These are phyloP conservation scores for Talaromyces funiculosus DNA, from an alignment of 2,329 filamentous ascomycete genomes.

Conservation along the genomic window DNA sequence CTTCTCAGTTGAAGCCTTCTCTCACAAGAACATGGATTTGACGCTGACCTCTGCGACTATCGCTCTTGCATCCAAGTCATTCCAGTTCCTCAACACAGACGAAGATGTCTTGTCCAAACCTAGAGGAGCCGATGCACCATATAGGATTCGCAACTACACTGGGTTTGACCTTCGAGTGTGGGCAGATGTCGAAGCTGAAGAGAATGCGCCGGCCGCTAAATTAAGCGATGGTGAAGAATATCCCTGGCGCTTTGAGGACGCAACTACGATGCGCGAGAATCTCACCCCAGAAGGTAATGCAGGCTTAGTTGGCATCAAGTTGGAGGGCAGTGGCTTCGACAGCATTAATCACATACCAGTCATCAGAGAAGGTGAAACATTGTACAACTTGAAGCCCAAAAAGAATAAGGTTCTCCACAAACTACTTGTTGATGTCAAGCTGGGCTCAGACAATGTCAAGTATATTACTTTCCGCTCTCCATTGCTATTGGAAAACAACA, in stretches of 20 bases:
- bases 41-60: constrained; percentile 92
- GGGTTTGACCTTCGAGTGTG: constrained; percentile 85
- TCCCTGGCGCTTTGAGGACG: constrained; percentile 95
- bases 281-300: constrained; percentile 76
- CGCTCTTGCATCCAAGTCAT: constrained; percentile 85
- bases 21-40: constrained; percentile 83
- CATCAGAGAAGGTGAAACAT: constrained; percentile 85
- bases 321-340: constrained; percentile 94
- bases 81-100: constrained; percentile 79
- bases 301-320: constrained; percentile 71
- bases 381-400: constrained; percentile 85
- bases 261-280: constrained; percentile 92
- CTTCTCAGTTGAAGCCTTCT: constrained; percentile 77
- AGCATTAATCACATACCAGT: constrained; percentile 80
- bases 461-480: constrained; percentile 94
- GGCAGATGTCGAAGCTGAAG: constrained; percentile 67
- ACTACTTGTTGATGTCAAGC: constrained; percentile 81
- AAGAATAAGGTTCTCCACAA: constrained; percentile 81
- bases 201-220: constrained; percentile 62
- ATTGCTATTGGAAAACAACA: constrained; percentile 88
- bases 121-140: constrained; percentile 83
- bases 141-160: constrained; percentile 90
- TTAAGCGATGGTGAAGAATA: constrained; percentile 84
- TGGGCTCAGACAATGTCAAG: constrained; percentile 95
- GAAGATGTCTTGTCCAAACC: constrained; percentile 93